Evolutionary conservation across 371 early-diverging fungal species (phyloP), one percentile per base, ranked within the genome.

Genomic region (Apophysomyces sp.): DNA sequence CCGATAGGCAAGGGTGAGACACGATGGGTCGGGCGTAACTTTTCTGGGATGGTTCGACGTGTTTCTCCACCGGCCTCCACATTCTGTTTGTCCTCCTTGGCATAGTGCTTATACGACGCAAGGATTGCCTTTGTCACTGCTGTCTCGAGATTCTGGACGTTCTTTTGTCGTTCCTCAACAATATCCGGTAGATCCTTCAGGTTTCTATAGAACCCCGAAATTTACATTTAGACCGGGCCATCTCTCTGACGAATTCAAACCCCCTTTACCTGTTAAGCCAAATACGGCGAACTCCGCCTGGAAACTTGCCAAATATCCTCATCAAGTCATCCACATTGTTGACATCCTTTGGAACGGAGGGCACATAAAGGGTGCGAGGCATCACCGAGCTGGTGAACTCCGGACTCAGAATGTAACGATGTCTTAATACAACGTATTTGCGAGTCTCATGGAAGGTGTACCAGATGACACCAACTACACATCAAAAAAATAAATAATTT

Each of bases 251-350:
- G 55, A 21, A 21, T 21, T 9, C 4, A 16, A 44, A 11, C 34
- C 13, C 13, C 13, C 11, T 57, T 69, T 78, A 78, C 82, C 85
- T 82, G 72, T 89, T 91, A 31, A 90, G 66, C 81, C 87, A 86
- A 56, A 92, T 75, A 18, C 83, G 78, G 18, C 82, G 77, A 15
- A 92, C 85, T 11, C 92, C 92, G 16, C 92, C 93, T 11, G 92
- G 92, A 55, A 90, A 91, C 18, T 80, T 64, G 58, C 72, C 71
- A 61, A 91, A 92, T 39, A 90, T 79, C 27, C 73, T 54, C 21
- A 60, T 67, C 24, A 87, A 67, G 1, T 74, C 66, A 28, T 81
- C 65, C 26, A 78, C 76, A n/a, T 69, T 76, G 65, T 76, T 79
- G 44, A 74, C 73, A 52, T 76, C 75, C 27, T 59, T 56, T 13